These are phyloP conservation scores for Aspergillus funiculosus DNA, from an alignment of 495 filamentous ascomycete species.

Conservation along the genomic window DNA sequence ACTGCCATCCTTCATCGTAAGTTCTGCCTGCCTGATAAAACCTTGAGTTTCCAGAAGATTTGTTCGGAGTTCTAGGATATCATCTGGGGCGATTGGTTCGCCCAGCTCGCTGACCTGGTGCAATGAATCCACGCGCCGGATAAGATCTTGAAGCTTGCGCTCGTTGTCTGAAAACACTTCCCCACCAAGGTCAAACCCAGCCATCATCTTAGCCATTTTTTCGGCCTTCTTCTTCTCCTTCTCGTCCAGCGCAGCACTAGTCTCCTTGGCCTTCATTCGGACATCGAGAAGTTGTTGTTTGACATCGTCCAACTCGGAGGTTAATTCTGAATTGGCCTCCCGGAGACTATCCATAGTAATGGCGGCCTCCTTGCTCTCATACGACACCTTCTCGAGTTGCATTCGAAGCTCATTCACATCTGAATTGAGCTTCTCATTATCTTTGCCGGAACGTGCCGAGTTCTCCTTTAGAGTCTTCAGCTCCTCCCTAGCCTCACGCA, in stretches of 20 bases:
- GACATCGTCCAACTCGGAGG: conserved; percentile 83
- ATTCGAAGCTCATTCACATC: conserved; percentile 91
- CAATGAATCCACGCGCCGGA: conserved; percentile 72
- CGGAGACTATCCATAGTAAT: conserved; percentile 98
- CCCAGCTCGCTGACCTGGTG: conserved; percentile 69
- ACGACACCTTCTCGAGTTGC: conserved; percentile 90
- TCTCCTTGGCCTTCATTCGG: conserved; percentile 92
- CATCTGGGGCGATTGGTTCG: conserved; percentile 74
- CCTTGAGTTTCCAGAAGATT: conserved; percentile 84
- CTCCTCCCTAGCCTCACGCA: conserved; percentile 80
- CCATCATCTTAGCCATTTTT: conserved; percentile 99
- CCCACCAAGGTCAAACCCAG: conserved; percentile 85
- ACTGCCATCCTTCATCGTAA: conserved; percentile 63
- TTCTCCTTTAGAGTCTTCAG: conserved; percentile 75
- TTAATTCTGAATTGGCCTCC: conserved; percentile 90
- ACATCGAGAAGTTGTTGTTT: conserved; percentile 96
- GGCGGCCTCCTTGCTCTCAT: conserved; percentile 91
- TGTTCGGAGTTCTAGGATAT: conserved; percentile 66
- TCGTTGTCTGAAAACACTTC: conserved; percentile 92
- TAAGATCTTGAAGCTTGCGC: conserved; percentile 69
- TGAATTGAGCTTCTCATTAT: conserved; percentile 76
- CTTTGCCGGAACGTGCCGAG: conserved; percentile 68
- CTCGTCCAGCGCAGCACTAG: conserved; percentile 77
- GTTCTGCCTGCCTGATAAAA: conserved; percentile 86
- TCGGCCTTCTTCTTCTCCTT: conserved; percentile 98